phyloP scores from a whole-genome alignment of 2,329 filamentous ascomycete genomes.

The Colletotrichum higginsianum region DNA sequence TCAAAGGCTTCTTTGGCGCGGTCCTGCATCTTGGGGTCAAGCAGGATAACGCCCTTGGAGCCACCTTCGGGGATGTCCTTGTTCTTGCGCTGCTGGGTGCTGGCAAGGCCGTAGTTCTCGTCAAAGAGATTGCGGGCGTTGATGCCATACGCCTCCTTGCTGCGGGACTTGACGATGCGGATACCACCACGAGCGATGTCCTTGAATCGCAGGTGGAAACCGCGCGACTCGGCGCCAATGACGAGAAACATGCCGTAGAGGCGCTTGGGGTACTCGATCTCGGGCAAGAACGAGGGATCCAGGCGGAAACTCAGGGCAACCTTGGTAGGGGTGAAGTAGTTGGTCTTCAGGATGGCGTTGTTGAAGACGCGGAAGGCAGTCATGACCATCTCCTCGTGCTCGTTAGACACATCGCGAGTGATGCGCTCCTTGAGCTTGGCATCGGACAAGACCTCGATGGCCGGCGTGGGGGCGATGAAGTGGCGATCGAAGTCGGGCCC shows the following conservation, averaged over 20 bases:
- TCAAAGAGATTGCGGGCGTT: slow-evolving; percentile 97
- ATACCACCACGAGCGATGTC: slow-evolving; percentile 98
- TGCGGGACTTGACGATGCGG: slow-evolving; percentile 97
- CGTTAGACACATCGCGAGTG: slow-evolving; percentile 84
- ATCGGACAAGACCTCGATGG: slow-evolving; percentile 81
- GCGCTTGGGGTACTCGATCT: slow-evolving; percentile 92
- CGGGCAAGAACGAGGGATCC: slow-evolving; percentile 89
- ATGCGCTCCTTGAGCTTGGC: slow-evolving; percentile 82
- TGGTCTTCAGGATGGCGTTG: slow-evolving; percentile 93
- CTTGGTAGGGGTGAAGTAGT: slow-evolving; percentile 97
- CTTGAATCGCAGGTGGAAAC: slow-evolving; percentile 97
- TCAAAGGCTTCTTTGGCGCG: slow-evolving; percentile 94
- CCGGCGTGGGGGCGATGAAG: slow-evolving; percentile 68
- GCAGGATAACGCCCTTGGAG: slow-evolving; percentile 96
- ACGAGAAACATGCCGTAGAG: slow-evolving; percentile 99
- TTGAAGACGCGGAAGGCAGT: slow-evolving; percentile 97
- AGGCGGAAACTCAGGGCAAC: slow-evolving; percentile 97
- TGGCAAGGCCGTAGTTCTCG: slow-evolving; percentile 98
- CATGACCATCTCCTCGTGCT: slow-evolving; percentile 99
- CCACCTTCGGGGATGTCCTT: slow-evolving; percentile 99
- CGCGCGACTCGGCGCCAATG: slow-evolving; percentile 95
- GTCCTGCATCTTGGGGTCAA: slow-evolving; percentile 95
- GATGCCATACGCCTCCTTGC: slow-evolving; percentile 95
- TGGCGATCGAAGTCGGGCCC: slow-evolving; percentile 66
- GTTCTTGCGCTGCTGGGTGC: slow-evolving; percentile 99